Percentiles rank a stretch among this genome's conserved stretches.
Evolutionary conservation across 805 yeast species (phyloP).

Genomic region (Ogataea pini): DNA sequence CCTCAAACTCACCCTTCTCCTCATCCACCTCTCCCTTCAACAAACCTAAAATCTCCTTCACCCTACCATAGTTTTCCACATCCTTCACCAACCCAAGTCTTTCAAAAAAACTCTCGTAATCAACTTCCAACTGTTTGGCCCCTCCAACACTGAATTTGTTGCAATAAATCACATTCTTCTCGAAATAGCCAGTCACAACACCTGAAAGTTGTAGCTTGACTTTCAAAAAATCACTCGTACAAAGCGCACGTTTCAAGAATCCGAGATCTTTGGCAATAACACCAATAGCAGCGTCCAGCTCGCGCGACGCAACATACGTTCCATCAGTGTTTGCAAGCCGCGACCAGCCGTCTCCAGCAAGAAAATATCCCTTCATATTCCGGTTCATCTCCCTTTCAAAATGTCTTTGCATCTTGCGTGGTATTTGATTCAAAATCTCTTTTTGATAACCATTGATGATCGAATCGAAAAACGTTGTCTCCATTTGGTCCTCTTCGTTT

Average conservation of each 20-base stretch:
- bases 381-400: slow-evolving; percentile 39
- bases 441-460: slow-evolving; percentile 40
- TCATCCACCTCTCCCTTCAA: slow-evolving; percentile 9
- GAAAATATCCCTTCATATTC: slow-evolving; percentile 40
- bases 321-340: background rate
- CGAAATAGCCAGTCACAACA: slow-evolving; percentile 38
- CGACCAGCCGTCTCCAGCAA: slow-evolving; percentile 33
- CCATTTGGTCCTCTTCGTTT: slow-evolving; percentile 24
- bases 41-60: slow-evolving; percentile 22
- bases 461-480: slow-evolving; percentile 45
- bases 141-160: slow-evolving; percentile 38
- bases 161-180: slow-evolving; percentile 39
- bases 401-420: slow-evolving; percentile 31
- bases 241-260: slow-evolving; percentile 34
- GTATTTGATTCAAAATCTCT: slow-evolving; percentile 33
- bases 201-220: slow-evolving; percentile 30
- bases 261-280: slow-evolving; percentile 31
- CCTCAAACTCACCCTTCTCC: slow-evolving; percentile 1
- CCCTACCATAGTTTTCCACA: slow-evolving; percentile 18
- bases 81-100: slow-evolving; percentile 27
- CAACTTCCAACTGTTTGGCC: slow-evolving; percentile 36
- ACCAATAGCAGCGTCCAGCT: slow-evolving; percentile 29
- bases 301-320: slow-evolving; percentile 18
- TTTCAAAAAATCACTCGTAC: slow-evolving; percentile 32
- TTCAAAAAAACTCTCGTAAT: slow-evolving; percentile 35